Evolutionary conservation across 495 filamentous ascomycete genomes (phyloP), one percentile per base, ranked within the genome.

Genomic region (Penicillium alfredii): DNA sequence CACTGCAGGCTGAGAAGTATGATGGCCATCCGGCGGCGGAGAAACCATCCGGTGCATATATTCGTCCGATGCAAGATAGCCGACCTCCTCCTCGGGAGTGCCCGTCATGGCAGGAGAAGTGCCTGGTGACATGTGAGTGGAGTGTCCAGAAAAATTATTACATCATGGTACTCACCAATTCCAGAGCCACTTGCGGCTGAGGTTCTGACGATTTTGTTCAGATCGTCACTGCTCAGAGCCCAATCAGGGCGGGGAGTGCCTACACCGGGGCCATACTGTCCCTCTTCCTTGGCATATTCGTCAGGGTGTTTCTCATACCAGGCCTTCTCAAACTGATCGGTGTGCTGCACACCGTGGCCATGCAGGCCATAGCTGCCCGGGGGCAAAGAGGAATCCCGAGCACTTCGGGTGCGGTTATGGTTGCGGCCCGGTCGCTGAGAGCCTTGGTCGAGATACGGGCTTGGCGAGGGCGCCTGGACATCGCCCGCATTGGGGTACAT

Each of bases 401-500:
- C 70, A 60, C 77, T 82, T 21, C 71, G 74, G 41, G 67, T 77
- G 30, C 88, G 80, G 23, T 72, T 58, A 48, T 94, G 87, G 44
- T 84, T 74, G 44, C 76, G 74, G 29, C 78, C 76, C 45, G 73
- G 51, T 13, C 78, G 80, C 12, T 73, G 58, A 21, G 68, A 68
- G 11, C 61, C 61, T 23, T 74, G 61, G 3, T 73, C 65, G 20
- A 68, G 43, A 32, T 62, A 64, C n/a, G 80, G 85, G 10, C 82
- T 77, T 3, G 89, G 87, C 0, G 93, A 89, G 0, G 92, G 92
- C 8, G 92, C 92, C 63, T 99, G 92, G 7, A 99, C 93, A 60
- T 97, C 92, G 27, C 92, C 92, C 24, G 88, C 89, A 63, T 93
- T 79, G 22, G 81, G 81, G 52, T 90, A 82, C 88, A 99, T 94